These are phyloP conservation scores for Cotoneaster glaucophyllus DNA, from an alignment of 306 rosid genomes.

Conservation along the genomic window DNA sequence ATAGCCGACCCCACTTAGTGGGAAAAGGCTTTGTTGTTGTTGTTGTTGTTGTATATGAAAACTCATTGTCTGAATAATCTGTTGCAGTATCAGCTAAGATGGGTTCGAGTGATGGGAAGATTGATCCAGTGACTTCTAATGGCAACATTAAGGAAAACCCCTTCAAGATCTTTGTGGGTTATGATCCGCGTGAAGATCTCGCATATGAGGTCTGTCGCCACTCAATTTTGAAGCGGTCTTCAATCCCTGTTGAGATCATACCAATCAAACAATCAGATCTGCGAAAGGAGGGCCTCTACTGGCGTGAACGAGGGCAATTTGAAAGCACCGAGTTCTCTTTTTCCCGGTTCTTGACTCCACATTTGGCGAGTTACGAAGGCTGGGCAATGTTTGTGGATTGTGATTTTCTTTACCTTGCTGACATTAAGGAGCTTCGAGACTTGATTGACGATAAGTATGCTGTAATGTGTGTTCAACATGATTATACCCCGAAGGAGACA, in stretches of 20 bases:
- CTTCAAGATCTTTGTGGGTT: constrained; percentile 16
- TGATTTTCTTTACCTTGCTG: constrained; percentile 17
- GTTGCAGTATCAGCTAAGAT: not conserved
- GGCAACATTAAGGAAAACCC: constrained; percentile 4
- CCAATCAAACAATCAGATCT: constrained; percentile 12
- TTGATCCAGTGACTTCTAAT: constrained; percentile 4
- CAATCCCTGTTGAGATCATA: constrained; percentile 9
- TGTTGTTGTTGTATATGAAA: no score
- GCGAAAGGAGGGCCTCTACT: constrained; percentile 3
- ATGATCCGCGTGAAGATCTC: constrained; percentile 17
- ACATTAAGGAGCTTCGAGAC: constrained; percentile 7
- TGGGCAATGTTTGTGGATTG: constrained; percentile 21
- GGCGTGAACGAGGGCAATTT: constrained; percentile 11
- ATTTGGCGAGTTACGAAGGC: constrained; percentile 14
- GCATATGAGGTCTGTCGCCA: constrained; percentile 14
- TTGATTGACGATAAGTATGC: constrained; percentile 15
- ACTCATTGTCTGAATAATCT: not conserved
- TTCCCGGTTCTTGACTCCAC: constrained; percentile 17
- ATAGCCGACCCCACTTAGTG: no score
- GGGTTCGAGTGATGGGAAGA: constrained; percentile 1
- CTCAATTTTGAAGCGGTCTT: constrained; percentile 8
- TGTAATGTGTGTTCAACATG: constrained; percentile 16
- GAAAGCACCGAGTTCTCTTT: constrained; percentile 19
- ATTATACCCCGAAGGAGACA: constrained; percentile 14
- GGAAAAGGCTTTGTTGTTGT: no score